phyloP scores from a whole-genome alignment of 2,329 filamentous ascomycete genomes.

The Tolypocladium sp. region DNA sequence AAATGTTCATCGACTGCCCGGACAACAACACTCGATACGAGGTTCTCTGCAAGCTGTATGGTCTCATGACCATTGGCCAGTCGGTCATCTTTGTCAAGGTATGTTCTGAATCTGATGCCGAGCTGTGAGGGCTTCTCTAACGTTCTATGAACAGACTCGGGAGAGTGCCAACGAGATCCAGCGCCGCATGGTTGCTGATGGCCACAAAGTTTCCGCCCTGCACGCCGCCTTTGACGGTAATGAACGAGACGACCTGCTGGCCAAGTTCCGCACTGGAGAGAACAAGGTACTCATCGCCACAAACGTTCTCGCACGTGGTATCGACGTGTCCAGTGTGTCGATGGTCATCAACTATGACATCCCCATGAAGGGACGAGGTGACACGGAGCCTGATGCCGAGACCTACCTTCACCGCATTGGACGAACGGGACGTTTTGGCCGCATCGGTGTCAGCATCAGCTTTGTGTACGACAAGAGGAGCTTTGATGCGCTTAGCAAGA shows the following conservation, averaged over 20 bases:
- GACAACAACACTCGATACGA: constrained; percentile 77
- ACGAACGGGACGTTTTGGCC: constrained; percentile 91
- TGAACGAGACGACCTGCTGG: constrained; percentile 75
- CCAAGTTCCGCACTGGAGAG: constrained; percentile 75
- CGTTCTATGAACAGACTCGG: constrained; percentile 52
- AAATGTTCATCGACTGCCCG: constrained; percentile 93
- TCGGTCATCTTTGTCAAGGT: constrained; percentile 98
- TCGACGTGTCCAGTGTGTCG: constrained; percentile 83
- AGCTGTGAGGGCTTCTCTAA: neutral
- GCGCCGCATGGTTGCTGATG: constrained; percentile 74
- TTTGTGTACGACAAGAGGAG: constrained; percentile 84
- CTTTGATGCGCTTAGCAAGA: constrained; percentile 70
- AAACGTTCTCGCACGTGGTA: constrained; percentile 91
- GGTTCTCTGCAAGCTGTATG: constrained; percentile 85
- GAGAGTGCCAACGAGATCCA: constrained; percentile 81
- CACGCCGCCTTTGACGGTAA: constrained; percentile 80
- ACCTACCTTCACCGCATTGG: constrained; percentile 98
- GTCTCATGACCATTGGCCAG: constrained; percentile 90
- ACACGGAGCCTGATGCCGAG: constrained; percentile 80
- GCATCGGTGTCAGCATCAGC: constrained; percentile 90
- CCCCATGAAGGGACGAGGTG: constrained; percentile 64
- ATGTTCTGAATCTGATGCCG: constrained; percentile 6
- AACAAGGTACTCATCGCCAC: constrained; percentile 97
- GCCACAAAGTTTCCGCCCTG: constrained; percentile 83
- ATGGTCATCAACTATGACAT: constrained; percentile 98